These are phyloP conservation scores for Neurospora intermedia DNA, from an alignment of 495 filamentous ascomycete species.

Conservation along the genomic window DNA sequence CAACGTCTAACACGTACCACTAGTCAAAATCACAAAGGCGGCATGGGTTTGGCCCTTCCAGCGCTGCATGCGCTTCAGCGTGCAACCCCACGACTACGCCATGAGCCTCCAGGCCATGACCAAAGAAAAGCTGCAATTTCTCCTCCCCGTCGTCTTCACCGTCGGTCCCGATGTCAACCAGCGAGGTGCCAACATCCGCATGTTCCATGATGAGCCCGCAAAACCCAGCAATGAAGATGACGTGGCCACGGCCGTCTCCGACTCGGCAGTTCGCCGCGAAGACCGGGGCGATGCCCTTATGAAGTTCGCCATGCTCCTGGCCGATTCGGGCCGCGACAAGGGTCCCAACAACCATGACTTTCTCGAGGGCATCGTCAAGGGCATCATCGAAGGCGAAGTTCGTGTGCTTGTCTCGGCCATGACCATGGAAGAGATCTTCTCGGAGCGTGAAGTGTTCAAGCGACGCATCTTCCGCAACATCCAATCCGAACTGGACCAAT, in stretches of 20 bases:
- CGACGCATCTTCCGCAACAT: conserved; percentile 66
- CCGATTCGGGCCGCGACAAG: conserved; percentile 41
- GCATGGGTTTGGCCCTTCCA: conserved; percentile 59
- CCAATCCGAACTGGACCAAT: conserved; percentile 61
- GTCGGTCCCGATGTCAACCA: conserved; percentile 62
- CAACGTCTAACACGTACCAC: background rate
- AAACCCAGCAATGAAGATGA: conserved; percentile 7
- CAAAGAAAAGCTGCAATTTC: conserved; percentile 69
- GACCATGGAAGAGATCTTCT: conserved; percentile 85
- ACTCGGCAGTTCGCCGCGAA: conserved; percentile 19
- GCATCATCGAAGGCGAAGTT: conserved; percentile 81
- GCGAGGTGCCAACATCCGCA: conserved; percentile 30
- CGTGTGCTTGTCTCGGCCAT: conserved; percentile 65
- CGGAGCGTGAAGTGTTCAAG: conserved; percentile 71
- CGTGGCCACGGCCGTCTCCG: conserved; percentile 8
- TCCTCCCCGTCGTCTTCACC: conserved; percentile 73
- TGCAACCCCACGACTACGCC: conserved; percentile 67
- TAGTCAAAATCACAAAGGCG: conserved; percentile 61
- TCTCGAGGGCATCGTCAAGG: conserved; percentile 76
- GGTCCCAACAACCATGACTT: conserved; percentile 42
- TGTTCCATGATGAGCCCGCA: background rate
- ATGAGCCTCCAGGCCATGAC: conserved; percentile 77
- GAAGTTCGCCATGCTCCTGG: conserved; percentile 70
- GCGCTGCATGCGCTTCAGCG: conserved; percentile 41
- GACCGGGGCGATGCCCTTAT: conserved; percentile 46